Evolutionary conservation across 768 basidiomycete species (phyloP), one percentile per base, ranked within the genome.

Genomic region (Pleurotus tuoliensis): DNA sequence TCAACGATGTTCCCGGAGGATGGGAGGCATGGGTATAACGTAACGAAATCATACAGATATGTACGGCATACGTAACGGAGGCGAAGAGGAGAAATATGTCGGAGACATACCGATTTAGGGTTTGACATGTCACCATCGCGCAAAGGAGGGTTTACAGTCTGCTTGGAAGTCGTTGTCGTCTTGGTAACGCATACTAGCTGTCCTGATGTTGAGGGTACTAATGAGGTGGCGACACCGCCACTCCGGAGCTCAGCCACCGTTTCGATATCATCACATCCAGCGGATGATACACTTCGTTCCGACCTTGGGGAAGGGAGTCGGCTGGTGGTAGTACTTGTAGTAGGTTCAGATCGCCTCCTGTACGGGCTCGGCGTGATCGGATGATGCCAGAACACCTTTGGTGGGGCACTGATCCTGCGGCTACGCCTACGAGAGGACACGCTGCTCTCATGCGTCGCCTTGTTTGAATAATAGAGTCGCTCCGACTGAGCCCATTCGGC

Each of bases 401-500:
- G 34, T 24, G 58, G 58, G 24, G 58, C 58, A 47, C 58, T 58
- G 47, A 56, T 47, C 47, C 25, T 53, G 5, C 51, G 13, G 37
- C 27, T 40, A 34, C 30, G 30, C 30, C 30, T 34, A 3, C 30
- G 30, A 34, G 30, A 34, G 30, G 30, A 34, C 30, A 34, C 30
- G 30, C 30, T 9, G 30, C 3, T 34, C 30, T 34, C 30, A 34
- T 34, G 30, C 9, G 2, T 34, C 30, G 30, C 11, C 39, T 53
- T 53, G 37, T 13, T 56, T 25, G 52, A 48, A n/a, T 45, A 22
- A 46, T 47, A 44, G 11, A 77, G 71, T 37, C 76, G 72, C 57
- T 69, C 67, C 43, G 66, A 73, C 20, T 64, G 58, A 59, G 79
- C 74, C 59, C 75, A 77, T 46, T 67, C 69, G 51, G 64, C 71